Evolutionary conservation across 768 basidiomycete species (phyloP).

Genomic region (Hypsizygus marmoreus): DNA sequence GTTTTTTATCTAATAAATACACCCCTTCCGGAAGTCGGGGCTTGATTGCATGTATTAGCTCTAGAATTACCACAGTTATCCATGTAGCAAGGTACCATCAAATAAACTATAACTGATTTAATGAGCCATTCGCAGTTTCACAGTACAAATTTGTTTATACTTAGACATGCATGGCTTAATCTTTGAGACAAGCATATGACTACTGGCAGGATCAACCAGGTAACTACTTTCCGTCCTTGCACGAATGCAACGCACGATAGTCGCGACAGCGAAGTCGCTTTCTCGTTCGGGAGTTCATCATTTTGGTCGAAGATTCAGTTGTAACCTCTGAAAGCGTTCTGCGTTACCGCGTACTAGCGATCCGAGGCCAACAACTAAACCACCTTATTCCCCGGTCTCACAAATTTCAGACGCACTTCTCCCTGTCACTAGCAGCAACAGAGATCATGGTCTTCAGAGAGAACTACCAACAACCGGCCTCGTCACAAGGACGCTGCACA

Average conservation of each 20-base stretch:
- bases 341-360: conserved; percentile 18
- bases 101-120: conserved; percentile 85
- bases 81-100: conserved; percentile 76
- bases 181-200: conserved; percentile 85
- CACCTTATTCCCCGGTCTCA: conserved; percentile 49
- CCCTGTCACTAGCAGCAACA: conserved; percentile 28
- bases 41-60: conserved; percentile 73
- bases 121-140: conserved; percentile 84
- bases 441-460: conserved; percentile 36
- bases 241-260: conserved; percentile 8
- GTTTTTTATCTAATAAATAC: conserved; percentile 76
- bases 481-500: conserved; percentile 24
- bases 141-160: conserved; percentile 73
- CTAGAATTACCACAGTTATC: conserved; percentile 82
- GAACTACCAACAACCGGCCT: conserved; percentile 38
- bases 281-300: conserved; percentile 27
- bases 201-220: conserved; percentile 86
- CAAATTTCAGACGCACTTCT: conserved; percentile 40
- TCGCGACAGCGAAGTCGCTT: conserved; percentile 18
- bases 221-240: conserved; percentile 54
- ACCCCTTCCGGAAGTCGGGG: conserved; percentile 72
- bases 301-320: conserved; percentile 24
- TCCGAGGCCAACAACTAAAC: conserved; percentile 26
- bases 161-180: conserved; percentile 85
- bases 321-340: conserved; percentile 15